Conservation (phyloP, 257 asterid species). For the Paraleonurus japonicus region DNA sequence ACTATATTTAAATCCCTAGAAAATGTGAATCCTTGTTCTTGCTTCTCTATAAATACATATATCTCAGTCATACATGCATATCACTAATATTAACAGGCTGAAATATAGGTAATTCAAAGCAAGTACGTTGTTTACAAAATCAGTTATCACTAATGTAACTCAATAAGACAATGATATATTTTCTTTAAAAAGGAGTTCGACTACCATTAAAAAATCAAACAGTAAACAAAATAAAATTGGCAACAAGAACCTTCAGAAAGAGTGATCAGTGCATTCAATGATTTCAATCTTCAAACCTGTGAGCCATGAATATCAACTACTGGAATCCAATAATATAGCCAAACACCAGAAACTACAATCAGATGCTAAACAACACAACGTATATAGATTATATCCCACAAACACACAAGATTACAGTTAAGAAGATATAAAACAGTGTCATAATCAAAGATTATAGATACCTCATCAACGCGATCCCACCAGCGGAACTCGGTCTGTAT, state of each 20-base stretch:
- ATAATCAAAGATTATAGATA: constrained; percentile 22
- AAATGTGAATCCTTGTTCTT: not conserved
- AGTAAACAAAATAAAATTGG: not conserved
- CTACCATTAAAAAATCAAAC: not conserved
- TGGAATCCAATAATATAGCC: constrained; percentile 9
- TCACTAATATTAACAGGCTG: not conserved
- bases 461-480: constrained; percentile 99
- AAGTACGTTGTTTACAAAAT: not conserved
- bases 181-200: not conserved
- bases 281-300: constrained; percentile 7
- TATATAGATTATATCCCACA: constrained; percentile 3
- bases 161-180: not conserved
- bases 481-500: constrained; percentile 87
- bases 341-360: not conserved
- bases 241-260: constrained; percentile 6
- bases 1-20: not conserved
- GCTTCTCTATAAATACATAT: not conserved
- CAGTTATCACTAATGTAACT: not conserved
- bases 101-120: constrained; percentile 7
- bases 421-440: not conserved
- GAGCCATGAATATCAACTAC: not conserved
- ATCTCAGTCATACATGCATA: not conserved
- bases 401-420: not conserved
- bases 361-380: not conserved
- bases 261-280: not conserved